phyloP scores from a whole-genome alignment of 202 grass and related monocot species.

The Elaeis oleifera region DNA sequence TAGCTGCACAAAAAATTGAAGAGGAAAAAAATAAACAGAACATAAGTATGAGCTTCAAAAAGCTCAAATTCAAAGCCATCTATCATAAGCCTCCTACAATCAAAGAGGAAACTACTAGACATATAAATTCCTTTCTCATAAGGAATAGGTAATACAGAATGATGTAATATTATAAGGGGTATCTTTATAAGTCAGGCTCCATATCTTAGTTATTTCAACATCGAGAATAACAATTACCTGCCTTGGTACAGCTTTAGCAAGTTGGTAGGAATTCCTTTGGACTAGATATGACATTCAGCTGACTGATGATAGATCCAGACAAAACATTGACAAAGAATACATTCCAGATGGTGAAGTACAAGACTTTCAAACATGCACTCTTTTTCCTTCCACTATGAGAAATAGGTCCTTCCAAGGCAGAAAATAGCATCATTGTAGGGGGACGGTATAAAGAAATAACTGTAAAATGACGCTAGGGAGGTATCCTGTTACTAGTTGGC shows the following conservation, averaged over 20 bases:
- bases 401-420: slow-evolving; percentile 70
- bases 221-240: slow-evolving; percentile 36
- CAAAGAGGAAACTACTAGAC: no score
- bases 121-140: no score
- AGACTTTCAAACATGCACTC: slow-evolving; percentile 77
- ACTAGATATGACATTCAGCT: slow-evolving; percentile 57
- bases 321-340: slow-evolving; percentile 79
- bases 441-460: slow-evolving; percentile 62
- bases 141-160: no score
- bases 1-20: no score
- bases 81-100: no score
- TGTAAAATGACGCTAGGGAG: slow-evolving; percentile 84
- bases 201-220: no score
- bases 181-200: no score
- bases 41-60: no score
- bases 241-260: slow-evolving; percentile 70
- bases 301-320: slow-evolving; percentile 69
- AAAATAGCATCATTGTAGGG: slow-evolving; percentile 91
- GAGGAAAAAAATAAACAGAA: no score
- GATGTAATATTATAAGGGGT: no score
- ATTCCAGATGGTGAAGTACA: slow-evolving; percentile 93
- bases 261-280: slow-evolving; percentile 70
- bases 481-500: slow-evolving; percentile 79
- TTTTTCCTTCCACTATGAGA: slow-evolving; percentile 91
- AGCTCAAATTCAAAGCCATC: no score